Percentiles rank a stretch among this genome's conserved stretches.
Evolutionary conservation across 1,284 basidiomycete genomes (phyloP).

Genomic region (Testicularia cyperi): DNA sequence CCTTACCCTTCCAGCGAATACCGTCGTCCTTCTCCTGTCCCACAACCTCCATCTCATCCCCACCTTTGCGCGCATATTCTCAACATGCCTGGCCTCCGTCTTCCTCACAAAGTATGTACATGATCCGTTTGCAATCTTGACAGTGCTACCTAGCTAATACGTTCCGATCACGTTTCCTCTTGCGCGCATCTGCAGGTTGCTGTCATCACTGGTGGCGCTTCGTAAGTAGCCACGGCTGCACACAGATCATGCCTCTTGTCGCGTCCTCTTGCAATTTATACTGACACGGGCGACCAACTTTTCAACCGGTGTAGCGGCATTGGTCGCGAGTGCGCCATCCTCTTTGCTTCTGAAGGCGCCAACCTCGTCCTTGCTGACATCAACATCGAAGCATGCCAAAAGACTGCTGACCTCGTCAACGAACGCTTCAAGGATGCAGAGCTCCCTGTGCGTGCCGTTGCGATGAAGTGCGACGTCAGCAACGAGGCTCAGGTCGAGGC

Average conservation of each 20-base stretch:
- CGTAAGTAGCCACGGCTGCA: constrained; percentile 49
- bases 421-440: constrained; percentile 70
- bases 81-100: constrained; percentile 40
- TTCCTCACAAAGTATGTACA: constrained; percentile 21
- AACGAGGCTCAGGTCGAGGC: constrained; percentile 82
- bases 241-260: not conserved
- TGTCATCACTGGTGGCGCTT: constrained; percentile 79
- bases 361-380: constrained; percentile 83
- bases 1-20: not conserved
- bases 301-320: constrained; percentile 67
- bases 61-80: not conserved
- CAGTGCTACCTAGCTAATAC: not conserved
- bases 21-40: not conserved
- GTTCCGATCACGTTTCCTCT: not conserved
- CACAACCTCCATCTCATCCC: constrained; percentile 5
- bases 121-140: not conserved
- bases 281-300: not conserved
- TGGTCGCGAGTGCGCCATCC: constrained; percentile 84
- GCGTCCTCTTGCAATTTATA: not conserved
- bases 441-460: constrained; percentile 65
- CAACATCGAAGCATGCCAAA: constrained; percentile 73
- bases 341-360: constrained; percentile 90
- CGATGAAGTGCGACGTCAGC: constrained; percentile 80
- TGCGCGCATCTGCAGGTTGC: constrained; percentile 64
- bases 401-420: constrained; percentile 69